Base-by-base conservation (phyloP, 163 green algal genomes). In the Prototheca cutis region DNA sequence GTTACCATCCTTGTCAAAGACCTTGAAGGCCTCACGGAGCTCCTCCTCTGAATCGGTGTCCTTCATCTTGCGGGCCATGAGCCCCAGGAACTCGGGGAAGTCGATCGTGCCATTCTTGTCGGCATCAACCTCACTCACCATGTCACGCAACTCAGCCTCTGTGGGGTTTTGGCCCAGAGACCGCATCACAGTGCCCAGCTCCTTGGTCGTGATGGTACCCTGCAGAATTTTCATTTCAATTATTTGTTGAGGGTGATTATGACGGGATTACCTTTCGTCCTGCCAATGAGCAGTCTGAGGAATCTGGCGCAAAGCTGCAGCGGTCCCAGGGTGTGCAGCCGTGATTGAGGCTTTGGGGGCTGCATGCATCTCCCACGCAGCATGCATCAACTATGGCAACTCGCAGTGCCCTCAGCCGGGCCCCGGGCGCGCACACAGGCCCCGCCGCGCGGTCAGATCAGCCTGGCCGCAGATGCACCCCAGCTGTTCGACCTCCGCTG, bases 1-100 rank as follows among this genome's bases (percentile, higher is more conserved):
- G 76, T 98, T 98, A 62, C 94, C 91, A 68, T 99, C 93, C 78
- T 99, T 98, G 68, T 97, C 90, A 74, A 97, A 98, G 29, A 82
- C 91, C 76, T 97, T 98, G 83, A 99, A 99, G 1, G 93, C 93
- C 77, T 99, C 93, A 21, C 85, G 76, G 27, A 99, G 78, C 83
- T 99, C 93, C 62, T 98, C 93, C 70, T 99, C 92, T 49, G 87
- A 88, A 72, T 99, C 92, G 1, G 84, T 89, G 67, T 98, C 92
- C 87, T 94, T 93, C 84, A 94, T 94, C 70, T 95, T 94, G 48
- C 56, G 76, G 2, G 88, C 84, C 93, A 99, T 99, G 33, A 99
- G 80, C 72, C 84, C 90, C 4, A 99, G 70, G 66, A 99, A 99
- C 82, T 99, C 93, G 5, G 89, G 88, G 64, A 99, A 99, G 72